Base-by-base conservation (phyloP, 2,329 filamentous ascomycete species). In the Fusarium incarnatum region DNA sequence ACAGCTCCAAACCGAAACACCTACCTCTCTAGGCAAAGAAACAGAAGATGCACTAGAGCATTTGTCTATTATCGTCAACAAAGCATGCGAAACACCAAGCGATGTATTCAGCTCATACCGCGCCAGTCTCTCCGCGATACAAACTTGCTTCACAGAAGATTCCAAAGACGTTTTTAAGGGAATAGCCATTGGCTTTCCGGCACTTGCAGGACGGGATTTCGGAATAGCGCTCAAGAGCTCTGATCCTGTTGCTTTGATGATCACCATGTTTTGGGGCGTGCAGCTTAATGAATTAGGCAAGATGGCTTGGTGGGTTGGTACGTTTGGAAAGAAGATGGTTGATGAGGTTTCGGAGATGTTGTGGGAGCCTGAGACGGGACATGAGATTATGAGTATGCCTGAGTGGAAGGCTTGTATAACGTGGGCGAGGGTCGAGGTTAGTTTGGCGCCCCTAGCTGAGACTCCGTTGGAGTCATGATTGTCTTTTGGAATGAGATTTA, bases 211-310 rank as follows among this genome's bases (percentile, higher is more conserved):
- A 2, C 70, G 63, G 5, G 75, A 74, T 3, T 82, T 81, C 52
- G 69, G 75, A 1, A 30, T 67, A 1, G 77, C 77, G 4, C 48
- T 82, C 30, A 76, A 73, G 50, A 58, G 61, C 2, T 65, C 65
- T 12, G 79, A 82, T 25, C 80, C 79, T 1, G 72, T 82, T 44
- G 76, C 79, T 18, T 54, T 82, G 34, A 76, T 81, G 16, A 71
- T 82, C 5, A 64, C 81, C 56, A 73, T 81, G 73, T 78, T 80
- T 48, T 82, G 80, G 79, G 75, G 76, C 2, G 78, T 81, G 20
- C 71, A 81, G 55, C 66, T 82, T 15, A 64, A 77, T 10, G 48
- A 61, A 6, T 42, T 75, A 15, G 73, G 73, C 0, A 68, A 65
- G 37, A 48, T 63, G n/a, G 69, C 67, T n/a, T 75, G 73, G 73